Percentiles rank a stretch among this genome's conserved stretches.
Conservation (phyloP, 225 moss, liverwort and hornwort genomes). For the Lunularia cruciata region DNA sequence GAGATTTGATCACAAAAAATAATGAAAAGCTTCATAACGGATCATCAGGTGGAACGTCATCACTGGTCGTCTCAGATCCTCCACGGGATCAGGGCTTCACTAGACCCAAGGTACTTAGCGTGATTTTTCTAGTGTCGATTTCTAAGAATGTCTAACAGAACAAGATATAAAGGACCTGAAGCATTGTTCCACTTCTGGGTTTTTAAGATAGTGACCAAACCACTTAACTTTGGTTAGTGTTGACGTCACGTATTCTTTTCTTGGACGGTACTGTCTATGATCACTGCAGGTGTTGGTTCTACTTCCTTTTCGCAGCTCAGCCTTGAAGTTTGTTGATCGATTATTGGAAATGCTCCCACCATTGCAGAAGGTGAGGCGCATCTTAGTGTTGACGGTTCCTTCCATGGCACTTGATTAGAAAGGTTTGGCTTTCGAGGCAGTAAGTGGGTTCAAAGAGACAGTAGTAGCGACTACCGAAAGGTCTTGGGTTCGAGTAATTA, state of each 20-base stretch:
- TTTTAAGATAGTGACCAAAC: too few relatives aligned
- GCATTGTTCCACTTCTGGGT: too few relatives aligned
- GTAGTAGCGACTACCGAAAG: too few relatives aligned
- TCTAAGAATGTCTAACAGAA: too few relatives aligned
- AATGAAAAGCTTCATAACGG: constrained; percentile 76
- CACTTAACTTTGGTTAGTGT: not conserved
- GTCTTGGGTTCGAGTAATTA: too few relatives aligned
- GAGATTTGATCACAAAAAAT: constrained; percentile 73
- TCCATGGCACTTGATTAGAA: too few relatives aligned
- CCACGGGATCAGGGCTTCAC: constrained; percentile 98
- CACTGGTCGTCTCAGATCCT: constrained; percentile 38
- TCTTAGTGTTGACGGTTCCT: too few relatives aligned
- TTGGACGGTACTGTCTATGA: not conserved
- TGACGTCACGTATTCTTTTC: not conserved
- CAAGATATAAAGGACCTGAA: too few relatives aligned
- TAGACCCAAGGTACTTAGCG: constrained; percentile 70
- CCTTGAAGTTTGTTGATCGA: constrained; percentile 79
- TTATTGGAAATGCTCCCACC: constrained; percentile 74
- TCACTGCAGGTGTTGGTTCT: constrained; percentile 73
- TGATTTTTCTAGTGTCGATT: constrained; percentile 14
- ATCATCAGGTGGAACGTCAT: constrained; percentile 30
- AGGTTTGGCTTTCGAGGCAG: too few relatives aligned
- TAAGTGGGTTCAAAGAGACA: too few relatives aligned
- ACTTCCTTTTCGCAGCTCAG: constrained; percentile 87
- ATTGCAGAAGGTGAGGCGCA: constrained; percentile 55